Conservation (phyloP, 345 rosid genomes). For the Murraya paniculata region DNA sequence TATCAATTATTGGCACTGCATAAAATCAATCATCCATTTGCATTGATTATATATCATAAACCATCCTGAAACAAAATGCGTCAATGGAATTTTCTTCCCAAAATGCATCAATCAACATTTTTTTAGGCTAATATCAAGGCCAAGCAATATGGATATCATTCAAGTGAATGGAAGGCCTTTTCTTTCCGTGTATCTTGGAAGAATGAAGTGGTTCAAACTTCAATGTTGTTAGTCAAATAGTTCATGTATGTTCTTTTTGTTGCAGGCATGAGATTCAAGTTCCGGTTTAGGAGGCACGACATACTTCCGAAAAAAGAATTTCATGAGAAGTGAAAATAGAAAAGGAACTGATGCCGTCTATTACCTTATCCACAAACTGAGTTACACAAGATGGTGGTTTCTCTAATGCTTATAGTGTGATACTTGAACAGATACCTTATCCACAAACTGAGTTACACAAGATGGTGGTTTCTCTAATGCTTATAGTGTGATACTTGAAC, state of each 20-base stretch:
- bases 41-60: not conserved
- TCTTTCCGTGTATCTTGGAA: not conserved
- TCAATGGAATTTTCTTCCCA: not conserved
- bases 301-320: slow-evolving; percentile 74
- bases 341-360: not conserved
- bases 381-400: not conserved
- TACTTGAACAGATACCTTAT: not conserved
- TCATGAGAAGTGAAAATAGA: slow-evolving; percentile 53
- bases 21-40: not conserved
- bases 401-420: not conserved
- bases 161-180: not conserved
- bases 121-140: not conserved
- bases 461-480: not conserved
- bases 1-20: not conserved
- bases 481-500: not conserved
- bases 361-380: not conserved
- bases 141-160: not conserved
- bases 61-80: not conserved
- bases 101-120: not conserved
- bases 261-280: slow-evolving; percentile 70
- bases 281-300: slow-evolving; percentile 73
- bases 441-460: not conserved
- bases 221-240: not conserved
- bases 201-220: not conserved
- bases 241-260: slow-evolving; percentile 1